phyloP scores from a whole-genome alignment of 2,329 filamentous ascomycete genomes.

The Colletotrichum tamarilloi region DNA sequence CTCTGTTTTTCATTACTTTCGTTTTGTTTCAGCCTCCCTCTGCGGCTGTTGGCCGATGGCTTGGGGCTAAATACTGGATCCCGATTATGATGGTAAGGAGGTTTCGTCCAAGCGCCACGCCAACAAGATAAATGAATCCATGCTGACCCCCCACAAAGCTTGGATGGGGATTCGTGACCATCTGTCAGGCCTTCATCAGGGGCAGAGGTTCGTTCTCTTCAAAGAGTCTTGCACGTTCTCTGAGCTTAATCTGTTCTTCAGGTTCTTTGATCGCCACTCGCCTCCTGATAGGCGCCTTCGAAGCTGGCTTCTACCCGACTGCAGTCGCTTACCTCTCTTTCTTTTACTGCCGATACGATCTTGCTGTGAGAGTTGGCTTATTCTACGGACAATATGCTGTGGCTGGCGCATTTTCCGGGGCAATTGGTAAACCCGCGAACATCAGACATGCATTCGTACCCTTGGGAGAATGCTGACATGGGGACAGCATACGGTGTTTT shows the following conservation, averaged over 20 bases:
- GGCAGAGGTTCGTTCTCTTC: constrained; percentile 38
- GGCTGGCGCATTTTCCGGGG: constrained; percentile 66
- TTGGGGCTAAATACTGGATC: constrained; percentile 65
- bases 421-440: constrained; percentile 47
- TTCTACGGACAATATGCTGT: constrained; percentile 69
- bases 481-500: constrained; percentile 51
- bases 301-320: constrained; percentile 69
- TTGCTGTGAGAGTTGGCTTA: constrained; percentile 62
- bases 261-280: constrained; percentile 39
- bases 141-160: constrained; percentile 48
- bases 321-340: constrained; percentile 68
- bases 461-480: constrained; percentile 26
- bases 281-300: constrained; percentile 40
- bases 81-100: constrained; percentile 63
- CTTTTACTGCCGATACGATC: constrained; percentile 69
- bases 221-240: not conserved
- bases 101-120: constrained; percentile 51
- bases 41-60: constrained; percentile 52
- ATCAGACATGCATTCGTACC: not conserved
- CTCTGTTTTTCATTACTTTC: constrained; percentile 68
- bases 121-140: constrained; percentile 50
- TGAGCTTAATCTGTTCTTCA: constrained; percentile 7
- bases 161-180: constrained; percentile 44
- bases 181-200: constrained; percentile 43
- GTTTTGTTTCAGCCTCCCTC: constrained; percentile 68